phyloP scores from a whole-genome alignment of 2,329 filamentous ascomycete species.

The Epichloe uncinata region DNA sequence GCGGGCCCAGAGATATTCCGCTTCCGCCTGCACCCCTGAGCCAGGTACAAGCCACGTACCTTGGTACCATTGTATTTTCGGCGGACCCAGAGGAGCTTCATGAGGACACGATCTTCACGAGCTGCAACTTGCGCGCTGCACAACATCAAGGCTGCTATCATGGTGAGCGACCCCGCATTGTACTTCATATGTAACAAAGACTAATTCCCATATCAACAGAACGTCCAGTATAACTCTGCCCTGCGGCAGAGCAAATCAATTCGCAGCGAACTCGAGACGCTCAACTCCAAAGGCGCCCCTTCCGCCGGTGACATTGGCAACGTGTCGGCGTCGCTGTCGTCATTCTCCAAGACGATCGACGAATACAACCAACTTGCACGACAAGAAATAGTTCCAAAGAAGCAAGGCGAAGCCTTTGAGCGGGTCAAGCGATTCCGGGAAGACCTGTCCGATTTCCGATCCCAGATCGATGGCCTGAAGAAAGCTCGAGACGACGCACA shows the following conservation, averaged over 20 bases:
- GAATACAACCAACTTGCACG: constrained; percentile 79
- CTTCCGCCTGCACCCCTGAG: no score
- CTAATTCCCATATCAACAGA: constrained; percentile 31
- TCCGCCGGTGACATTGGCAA: constrained; percentile 47
- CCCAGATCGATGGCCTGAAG: constrained; percentile 66
- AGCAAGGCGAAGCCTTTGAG: constrained; percentile 82
- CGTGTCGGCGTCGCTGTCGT: constrained; percentile 61
- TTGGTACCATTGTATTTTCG: not conserved
- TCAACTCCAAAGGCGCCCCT: constrained; percentile 49
- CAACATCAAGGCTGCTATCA: not conserved
- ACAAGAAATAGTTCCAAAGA: constrained; percentile 79
- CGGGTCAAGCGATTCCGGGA: constrained; percentile 73
- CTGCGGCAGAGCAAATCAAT: constrained; percentile 74
- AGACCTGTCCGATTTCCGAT: constrained; percentile 69
- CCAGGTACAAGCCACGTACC: no score
- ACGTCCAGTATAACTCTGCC: constrained; percentile 74
- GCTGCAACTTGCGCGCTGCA: not conserved
- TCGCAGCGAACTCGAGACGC: constrained; percentile 59
- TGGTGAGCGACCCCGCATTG: not conserved
- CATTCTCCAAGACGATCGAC: constrained; percentile 81
- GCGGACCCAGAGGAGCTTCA: no score
- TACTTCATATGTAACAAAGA: no score
- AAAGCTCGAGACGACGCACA: constrained; percentile 61
- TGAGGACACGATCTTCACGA: not conserved
- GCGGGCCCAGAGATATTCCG: no score